Evolutionary conservation across 305 asterid genomes (phyloP).

Genomic region (Solanum hybrid): DNA sequence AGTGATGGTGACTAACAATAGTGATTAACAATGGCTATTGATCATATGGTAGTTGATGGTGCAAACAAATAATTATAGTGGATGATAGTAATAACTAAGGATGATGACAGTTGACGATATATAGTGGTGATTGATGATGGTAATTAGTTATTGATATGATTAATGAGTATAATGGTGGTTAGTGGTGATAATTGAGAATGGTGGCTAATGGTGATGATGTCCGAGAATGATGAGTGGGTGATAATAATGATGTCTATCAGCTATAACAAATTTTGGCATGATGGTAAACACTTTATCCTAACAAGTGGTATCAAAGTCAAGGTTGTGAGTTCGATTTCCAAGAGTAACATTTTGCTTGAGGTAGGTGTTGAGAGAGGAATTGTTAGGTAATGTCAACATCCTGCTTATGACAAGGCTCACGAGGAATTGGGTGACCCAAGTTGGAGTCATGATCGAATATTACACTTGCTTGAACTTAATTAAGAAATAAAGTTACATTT

Average conservation of each 20-base stretch:
- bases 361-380: background rate
- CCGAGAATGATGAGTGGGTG: background rate
- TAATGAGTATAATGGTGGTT: background rate
- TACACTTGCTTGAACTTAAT: background rate
- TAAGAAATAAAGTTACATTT: too few species aligned
- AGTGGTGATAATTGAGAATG: background rate
- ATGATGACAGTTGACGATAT: background rate
- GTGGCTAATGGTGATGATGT: background rate
- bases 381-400: background rate
- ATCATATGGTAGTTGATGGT: background rate
- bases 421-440: too few species aligned
- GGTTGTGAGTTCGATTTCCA: background rate
- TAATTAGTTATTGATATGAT: background rate
- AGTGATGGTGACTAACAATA: background rate
- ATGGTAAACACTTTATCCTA: background rate
- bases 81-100: background rate
- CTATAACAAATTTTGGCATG: background rate
- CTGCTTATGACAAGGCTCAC: too few species aligned
- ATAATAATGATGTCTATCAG: background rate
- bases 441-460: too few species aligned
- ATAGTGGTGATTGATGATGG: background rate
- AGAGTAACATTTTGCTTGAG: background rate
- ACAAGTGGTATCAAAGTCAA: background rate
- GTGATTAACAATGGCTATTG: background rate
- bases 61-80: background rate